Evolutionary conservation across 306 rosid species (phyloP), one percentile per base, ranked within the genome.

Genomic region (Quercus ilex): DNA sequence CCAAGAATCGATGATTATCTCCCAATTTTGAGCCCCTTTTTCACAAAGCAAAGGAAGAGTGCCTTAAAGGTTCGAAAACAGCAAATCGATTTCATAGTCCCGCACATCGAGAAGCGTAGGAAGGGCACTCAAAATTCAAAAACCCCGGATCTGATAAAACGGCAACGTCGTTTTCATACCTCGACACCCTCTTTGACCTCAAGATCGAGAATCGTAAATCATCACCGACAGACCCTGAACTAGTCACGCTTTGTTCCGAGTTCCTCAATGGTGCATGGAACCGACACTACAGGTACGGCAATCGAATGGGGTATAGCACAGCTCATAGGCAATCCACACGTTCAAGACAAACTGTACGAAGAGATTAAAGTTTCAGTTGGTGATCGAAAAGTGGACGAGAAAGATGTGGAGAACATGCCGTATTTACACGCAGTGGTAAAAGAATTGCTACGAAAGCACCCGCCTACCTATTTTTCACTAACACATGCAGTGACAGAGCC

Each of bases 1-100:
- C 98, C 98, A 2, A 89, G 99, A 82, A 81, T 96, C 7, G 99
- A 96, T 60, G 99, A 96, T 57, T 96, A 78, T 46, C 86, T 96
- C 2, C 98, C 98, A 23, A 85, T 90, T 60, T 83, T 93, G 3
- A 76, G 98, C n/a, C 88, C 90, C 0, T 89, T 96, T 58, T 96
- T 93, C 91, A 83, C 96, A 3, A 93, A 93, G 20, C 96, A 96
- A n/a, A 85, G 96, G 69, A 93, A 87, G 33, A 79, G 58, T 23
- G 98, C 86, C 10, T 17, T 89, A 5, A 78, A 90, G n/a, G 97
- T 96, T 9, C 81, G 98, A 0, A 89, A 77, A 19, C 56, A 88
- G 49, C 97, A 96, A 51, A 21, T 91, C 7, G 97, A 91, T 0
- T 90, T 83, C 69, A 30, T 96, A 0, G 90, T 80, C 21, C 89